Conservation (phyloP, 225 moss, liverwort and hornwort genomes). For the Pseudisothecium myosuroides region DNA sequence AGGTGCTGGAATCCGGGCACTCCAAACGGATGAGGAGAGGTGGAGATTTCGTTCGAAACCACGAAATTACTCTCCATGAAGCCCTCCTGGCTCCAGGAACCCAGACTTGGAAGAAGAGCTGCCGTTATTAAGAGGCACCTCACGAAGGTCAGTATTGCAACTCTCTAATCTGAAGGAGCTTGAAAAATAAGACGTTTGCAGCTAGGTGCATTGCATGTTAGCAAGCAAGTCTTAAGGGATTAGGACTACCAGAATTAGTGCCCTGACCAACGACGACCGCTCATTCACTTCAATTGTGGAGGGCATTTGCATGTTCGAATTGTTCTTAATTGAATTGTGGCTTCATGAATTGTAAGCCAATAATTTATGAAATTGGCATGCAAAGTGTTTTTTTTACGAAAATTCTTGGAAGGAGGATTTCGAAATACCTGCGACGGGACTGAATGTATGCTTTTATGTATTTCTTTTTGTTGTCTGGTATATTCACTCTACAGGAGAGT, state of each 20-base stretch:
- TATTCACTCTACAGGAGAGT: not conserved
- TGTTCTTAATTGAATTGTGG: not conserved
- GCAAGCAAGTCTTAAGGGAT: not conserved
- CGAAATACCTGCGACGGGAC: not conserved
- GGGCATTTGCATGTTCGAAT: not conserved
- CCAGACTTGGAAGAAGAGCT: constrained; percentile 22
- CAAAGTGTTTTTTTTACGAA: not conserved
- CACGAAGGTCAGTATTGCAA: constrained; percentile 7
- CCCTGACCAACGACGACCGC: not conserved
- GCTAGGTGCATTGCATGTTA: not conserved
- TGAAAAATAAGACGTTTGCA: not conserved
- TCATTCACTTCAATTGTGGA: not conserved
- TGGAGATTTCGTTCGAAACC: constrained; percentile 8
- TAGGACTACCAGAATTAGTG: not conserved
- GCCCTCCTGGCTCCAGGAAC: not conserved
- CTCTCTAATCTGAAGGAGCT: not conserved
- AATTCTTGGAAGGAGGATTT: not conserved
- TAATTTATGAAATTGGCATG: not conserved
- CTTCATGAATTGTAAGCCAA: not conserved
- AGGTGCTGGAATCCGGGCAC: constrained; percentile 10
- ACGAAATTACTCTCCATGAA: constrained; percentile 4
- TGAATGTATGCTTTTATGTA: not conserved
- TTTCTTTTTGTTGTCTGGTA: not conserved
- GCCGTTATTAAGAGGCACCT: constrained; percentile 13
- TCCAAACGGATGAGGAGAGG: constrained; percentile 27